Evolutionary conservation across 2,329 filamentous ascomycete genomes (phyloP).

Genomic region (Alternaria brassicae): DNA sequence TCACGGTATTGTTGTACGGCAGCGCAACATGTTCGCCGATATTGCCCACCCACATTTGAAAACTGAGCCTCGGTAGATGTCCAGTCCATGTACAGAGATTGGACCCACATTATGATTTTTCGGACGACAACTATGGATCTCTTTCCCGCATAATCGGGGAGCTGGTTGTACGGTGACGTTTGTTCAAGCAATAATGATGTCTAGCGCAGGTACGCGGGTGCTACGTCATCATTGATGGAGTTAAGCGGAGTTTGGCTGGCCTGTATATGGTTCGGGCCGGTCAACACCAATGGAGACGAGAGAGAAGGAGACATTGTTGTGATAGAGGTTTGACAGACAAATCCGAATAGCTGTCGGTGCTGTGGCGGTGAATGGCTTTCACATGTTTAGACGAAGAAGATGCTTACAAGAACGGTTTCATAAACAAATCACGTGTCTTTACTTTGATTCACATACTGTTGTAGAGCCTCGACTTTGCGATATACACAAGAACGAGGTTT

Average conservation of each 20-base stretch:
- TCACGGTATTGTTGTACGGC: background rate
- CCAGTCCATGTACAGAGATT: background rate
- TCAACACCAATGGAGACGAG: background rate
- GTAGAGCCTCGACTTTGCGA: background rate
- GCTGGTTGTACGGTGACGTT: background rate
- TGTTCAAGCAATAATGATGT: slow-evolving; percentile 6
- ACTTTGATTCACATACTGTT: background rate
- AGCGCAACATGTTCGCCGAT: background rate
- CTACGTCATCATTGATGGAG: slow-evolving; percentile 6
- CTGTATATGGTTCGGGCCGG: background rate
- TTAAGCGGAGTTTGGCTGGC: slow-evolving; percentile 2
- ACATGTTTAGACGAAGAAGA: background rate
- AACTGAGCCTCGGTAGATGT: background rate
- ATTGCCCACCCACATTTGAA: background rate
- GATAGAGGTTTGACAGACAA: background rate
- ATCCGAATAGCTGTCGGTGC: background rate
- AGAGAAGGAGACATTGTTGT: background rate
- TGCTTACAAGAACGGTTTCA: background rate
- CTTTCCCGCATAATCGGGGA: background rate
- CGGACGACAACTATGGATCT: background rate
- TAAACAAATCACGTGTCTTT: background rate
- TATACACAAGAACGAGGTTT: background rate
- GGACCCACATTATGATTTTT: background rate
- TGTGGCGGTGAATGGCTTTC: too few relatives aligned
- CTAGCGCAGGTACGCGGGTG: background rate